Evolutionary conservation across 2,329 filamentous ascomycete species (phyloP), one percentile per base, ranked within the genome.

Genomic region (Colletotrichum navitas): DNA sequence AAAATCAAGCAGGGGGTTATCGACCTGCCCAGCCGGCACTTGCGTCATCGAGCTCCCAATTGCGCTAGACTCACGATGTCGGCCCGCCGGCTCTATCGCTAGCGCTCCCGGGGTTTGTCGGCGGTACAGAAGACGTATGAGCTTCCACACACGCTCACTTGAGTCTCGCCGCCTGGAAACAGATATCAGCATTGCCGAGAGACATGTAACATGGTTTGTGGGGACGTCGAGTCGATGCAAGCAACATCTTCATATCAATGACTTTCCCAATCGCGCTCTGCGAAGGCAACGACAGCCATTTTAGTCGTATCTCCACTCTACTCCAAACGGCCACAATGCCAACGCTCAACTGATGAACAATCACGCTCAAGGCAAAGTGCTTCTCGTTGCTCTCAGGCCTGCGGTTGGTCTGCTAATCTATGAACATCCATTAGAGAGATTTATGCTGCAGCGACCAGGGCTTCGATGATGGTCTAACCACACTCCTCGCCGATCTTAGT

Each of bases 11-110:
- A 63, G 59, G 65, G 68, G 45, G 26, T 6, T 45, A 45, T 60
- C 60, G 21, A 49, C 59, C 26, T 68, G 45, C 59, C 54, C 10
- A 26, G 59, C 59, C 60, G 45, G 39, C 47, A 47, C 39, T 72
- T 72, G 69, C 69, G 69, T 72, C 69, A 72, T 64, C 60, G 34
- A 54, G 14, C 18, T 63, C 39, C 39, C 24, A 68, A 41, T 51
- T 52, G 47, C 45, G 65, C 59, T 64, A 72, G 59, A 18, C 21
- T 72, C 69, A 69, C 65, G 65, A 72, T 72, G 59, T 45, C 39
- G 24, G 69, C 69, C 59, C 69, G 68, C 59, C 69, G 69, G 54
- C 65, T 68, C 64, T 56, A 61, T 72, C 69, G 54, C 24, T 64
- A 68, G 59, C 65, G 65, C 69, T 63, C 60, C 52, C 54, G 47